phyloP scores from a whole-genome alignment of 2,329 filamentous ascomycete genomes.

The Aspergillus sp. region DNA sequence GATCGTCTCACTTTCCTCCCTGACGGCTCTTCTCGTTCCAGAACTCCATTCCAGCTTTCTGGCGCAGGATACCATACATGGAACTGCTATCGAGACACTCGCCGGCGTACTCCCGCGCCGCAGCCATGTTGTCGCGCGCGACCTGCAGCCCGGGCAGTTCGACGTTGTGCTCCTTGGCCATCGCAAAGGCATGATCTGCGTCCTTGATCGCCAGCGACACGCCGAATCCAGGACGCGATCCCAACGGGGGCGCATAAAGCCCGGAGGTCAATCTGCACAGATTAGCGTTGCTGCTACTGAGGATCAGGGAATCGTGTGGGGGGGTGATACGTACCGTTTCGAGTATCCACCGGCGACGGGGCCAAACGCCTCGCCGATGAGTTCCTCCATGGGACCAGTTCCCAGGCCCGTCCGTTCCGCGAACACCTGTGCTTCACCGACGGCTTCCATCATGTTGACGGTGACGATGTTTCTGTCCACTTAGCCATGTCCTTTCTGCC shows the following conservation, averaged over 20 bases:
- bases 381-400: conserved; percentile 39
- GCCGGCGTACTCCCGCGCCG: conserved; percentile 34
- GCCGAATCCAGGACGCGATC: conserved; percentile 35
- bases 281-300: not conserved
- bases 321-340: conserved; percentile 28
- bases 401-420: conserved; percentile 47
- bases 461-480: conserved; percentile 40
- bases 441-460: conserved; percentile 45
- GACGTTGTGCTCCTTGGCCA: conserved; percentile 30
- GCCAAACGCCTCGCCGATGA: conserved; percentile 45
- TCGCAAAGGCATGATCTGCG: conserved; percentile 32
- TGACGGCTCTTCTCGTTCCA: conserved; percentile 39
- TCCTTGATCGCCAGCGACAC: conserved; percentile 39
- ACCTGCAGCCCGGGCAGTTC: conserved; percentile 32
- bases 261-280: conserved; percentile 39
- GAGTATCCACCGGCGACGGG: conserved; percentile 43
- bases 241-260: conserved; percentile 38
- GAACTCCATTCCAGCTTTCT: conserved; percentile 35
- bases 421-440: conserved; percentile 47
- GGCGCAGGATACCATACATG: conserved; percentile 37
- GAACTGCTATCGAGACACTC: conserved; percentile 38
- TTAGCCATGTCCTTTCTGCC: not conserved
- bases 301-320: not conserved
- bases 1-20: conserved; percentile 2
- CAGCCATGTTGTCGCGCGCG: conserved; percentile 35